phyloP scores from a whole-genome alignment of 2,329 filamentous ascomycete species.

The Chrysosporium queenslandicum region DNA sequence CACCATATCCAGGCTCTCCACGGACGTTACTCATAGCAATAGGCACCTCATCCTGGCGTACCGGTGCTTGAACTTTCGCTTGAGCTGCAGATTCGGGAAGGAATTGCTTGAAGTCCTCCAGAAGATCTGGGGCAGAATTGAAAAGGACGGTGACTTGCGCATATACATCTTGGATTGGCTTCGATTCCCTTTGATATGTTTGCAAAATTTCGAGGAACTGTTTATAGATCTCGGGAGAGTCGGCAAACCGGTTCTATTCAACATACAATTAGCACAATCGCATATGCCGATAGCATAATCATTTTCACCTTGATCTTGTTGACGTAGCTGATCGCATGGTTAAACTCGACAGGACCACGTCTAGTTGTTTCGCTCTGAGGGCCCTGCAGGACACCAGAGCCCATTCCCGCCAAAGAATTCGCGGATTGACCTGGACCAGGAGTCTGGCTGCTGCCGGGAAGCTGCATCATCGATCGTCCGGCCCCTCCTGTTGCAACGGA shows the following conservation, averaged over 20 bases:
- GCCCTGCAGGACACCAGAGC: conserved; percentile 46
- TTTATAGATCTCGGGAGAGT: conserved; percentile 97
- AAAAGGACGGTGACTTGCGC: conserved; percentile 92
- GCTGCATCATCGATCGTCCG: conserved; percentile 42
- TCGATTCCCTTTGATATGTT: conserved; percentile 95
- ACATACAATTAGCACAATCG: neutral
- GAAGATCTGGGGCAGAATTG: conserved; percentile 80
- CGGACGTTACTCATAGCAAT: conserved; percentile 53
- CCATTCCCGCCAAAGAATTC: conserved; percentile 52
- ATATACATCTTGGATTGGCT: conserved; percentile 97
- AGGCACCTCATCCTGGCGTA: conserved; percentile 58
- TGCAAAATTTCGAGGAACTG: conserved; percentile 97
- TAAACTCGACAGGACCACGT: conserved; percentile 92
- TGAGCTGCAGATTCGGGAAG: conserved; percentile 77
- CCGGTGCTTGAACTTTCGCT: conserved; percentile 50
- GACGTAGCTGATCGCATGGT: conserved; percentile 97
- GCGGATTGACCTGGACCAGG: conserved; percentile 43
- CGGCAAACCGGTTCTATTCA: conserved; percentile 80
- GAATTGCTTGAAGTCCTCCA: conserved; percentile 98
- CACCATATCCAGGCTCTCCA: conserved; percentile 41
- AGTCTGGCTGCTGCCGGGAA: conserved; percentile 36
- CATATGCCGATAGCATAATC: neutral
- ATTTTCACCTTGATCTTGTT: conserved; percentile 89
- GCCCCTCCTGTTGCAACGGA: conserved; percentile 47
- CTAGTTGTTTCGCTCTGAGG: conserved; percentile 58